Percentiles rank a stretch among this genome's conserved stretches.
These are phyloP conservation scores for Populus tomentosa DNA, from an alignment of 441 rosid species.

Conservation along the genomic window DNA sequence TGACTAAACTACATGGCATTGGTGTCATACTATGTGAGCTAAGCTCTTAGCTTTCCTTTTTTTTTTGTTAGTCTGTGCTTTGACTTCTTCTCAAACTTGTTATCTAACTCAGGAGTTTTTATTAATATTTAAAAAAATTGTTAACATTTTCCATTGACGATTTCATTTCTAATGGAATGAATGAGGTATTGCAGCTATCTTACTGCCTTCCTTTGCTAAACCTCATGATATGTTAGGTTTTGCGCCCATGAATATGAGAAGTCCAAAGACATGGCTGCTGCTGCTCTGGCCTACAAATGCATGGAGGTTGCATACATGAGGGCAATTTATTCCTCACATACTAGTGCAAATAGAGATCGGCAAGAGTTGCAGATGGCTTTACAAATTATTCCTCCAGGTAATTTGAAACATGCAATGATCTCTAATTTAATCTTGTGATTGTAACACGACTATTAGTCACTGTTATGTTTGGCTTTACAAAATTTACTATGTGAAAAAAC, in stretches of 20 bases:
- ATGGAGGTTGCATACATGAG: conserved; percentile 81
- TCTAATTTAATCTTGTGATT: not conserved
- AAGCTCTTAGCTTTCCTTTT: not conserved
- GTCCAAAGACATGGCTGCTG: conserved; percentile 66
- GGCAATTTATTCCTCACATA: conserved; percentile 46
- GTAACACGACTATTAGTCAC: not conserved
- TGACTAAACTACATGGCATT: not conserved
- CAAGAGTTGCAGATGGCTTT: conserved; percentile 55
- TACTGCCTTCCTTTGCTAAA: conserved; percentile 5
- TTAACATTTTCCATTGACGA: not conserved
- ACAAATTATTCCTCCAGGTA: conserved; percentile 58
- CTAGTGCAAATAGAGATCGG: conserved; percentile 43
- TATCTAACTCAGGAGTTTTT: not conserved
- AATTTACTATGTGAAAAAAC: not conserved
- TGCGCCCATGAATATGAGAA: conserved; percentile 74
- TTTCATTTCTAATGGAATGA: not conserved
- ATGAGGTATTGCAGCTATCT: not conserved
- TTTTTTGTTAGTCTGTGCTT: not conserved
- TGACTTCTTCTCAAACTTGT: not conserved
- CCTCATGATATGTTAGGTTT: conserved; percentile 38
- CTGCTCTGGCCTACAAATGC: conserved; percentile 90
- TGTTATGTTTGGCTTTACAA: not conserved
- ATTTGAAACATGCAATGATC: conserved; percentile 7
- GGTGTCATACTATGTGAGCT: not conserved
- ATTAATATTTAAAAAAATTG: too few relatives aligned